Evolutionary conservation across 106 monocot species (phyloP), one percentile per base, ranked within the genome.

Genomic region (Dendrobium nobile): DNA sequence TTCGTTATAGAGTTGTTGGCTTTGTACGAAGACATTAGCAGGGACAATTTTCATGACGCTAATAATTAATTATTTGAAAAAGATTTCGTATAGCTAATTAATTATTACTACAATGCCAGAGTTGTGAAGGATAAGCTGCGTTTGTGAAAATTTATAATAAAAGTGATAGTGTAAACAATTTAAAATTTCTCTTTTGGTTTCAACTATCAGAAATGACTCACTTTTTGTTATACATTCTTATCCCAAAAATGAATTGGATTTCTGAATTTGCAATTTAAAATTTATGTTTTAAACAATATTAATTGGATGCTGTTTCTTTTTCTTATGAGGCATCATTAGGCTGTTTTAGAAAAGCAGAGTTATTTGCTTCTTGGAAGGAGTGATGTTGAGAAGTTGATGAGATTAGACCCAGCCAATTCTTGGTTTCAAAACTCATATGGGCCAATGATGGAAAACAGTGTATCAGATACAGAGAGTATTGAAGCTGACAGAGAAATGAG

Each of bases 331-430:
- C 56, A 78, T 78, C 68, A 58, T 33, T 80, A 99, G 98, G 95
- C 92, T 91, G 95, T 99, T 73, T 78, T 99, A 73, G 98, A 93
- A 87, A 99, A 91, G 83, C 98, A 93, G 80, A 99, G 98, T 85
- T 92, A 99, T 77, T 91, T 93, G 92, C 91, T 93, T 54, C 87
- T 95, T 54, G 91, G 91, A 82, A 93, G 98, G 88, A 92, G 80
- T 84, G 98, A 99, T 81, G 79, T 99, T 78, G 98, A 99, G 79
- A 89, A 82, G 70, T 82, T 94, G 82, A 99, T 99, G 94, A 88
- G 88, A 51, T 81, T 88, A 76, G 95, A 99, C 76, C 95, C 95
- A 41, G 91, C 93, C 51, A 99, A 83, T 91, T 84, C 84, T 73
- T 92, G 82, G 68, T 89, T 99, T 73, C 81, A 81, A 73, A 91